Evolutionary conservation across 495 filamentous ascomycete species (phyloP), one percentile per base, ranked within the genome.

Genomic region (Pseudoneurospora amorphoporcata): DNA sequence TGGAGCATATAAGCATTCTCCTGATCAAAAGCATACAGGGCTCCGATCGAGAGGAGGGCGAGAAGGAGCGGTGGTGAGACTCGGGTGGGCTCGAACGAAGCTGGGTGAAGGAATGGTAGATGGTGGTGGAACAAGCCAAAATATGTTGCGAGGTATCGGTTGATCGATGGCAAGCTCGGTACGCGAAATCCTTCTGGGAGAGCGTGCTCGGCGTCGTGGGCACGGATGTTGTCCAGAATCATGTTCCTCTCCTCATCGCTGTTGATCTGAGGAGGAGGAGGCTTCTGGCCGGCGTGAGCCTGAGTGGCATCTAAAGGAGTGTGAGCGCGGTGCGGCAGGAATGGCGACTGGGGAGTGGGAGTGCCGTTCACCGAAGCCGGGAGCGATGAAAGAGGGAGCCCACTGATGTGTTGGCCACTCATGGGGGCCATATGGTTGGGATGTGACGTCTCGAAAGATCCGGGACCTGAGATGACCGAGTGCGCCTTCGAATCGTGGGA

Each of bases 41-140:
- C 94, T 75, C 95, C 95, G 75, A 99, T 97, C 8, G 96, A 98
- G 72, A 98, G 85, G 9, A 98, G 94, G 9, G 95, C 93, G 39
- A 98, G 88, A 39, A 99, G 84, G 16, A 99, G 84, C 16, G 95
- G 89, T 2, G 96, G 88, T 39, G 94, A 91, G 14, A 90, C 87
- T 69, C 90, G 83, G 6, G 91, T 89, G 10, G 93, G 93, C 72
- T 89, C 87, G 84, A 99, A 98, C 0, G 95, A 95, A 69, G 93
- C 91, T 70, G 94, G 94, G 80, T 98, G 95, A 77, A 99, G 84
- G 87, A 99, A 98, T 1, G 95, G 95, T 74, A 99, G 84, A 79
- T 99, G 95, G 74, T 95, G 96, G 79, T 99, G 95, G 82, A 98
- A 98, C 77, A 97, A 85, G 76, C 92, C 94, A 83, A 98, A 99